Evolutionary conservation across 1,139 yeast genomes (phyloP).

Genomic region (Entelexis paramagnoliae): DNA sequence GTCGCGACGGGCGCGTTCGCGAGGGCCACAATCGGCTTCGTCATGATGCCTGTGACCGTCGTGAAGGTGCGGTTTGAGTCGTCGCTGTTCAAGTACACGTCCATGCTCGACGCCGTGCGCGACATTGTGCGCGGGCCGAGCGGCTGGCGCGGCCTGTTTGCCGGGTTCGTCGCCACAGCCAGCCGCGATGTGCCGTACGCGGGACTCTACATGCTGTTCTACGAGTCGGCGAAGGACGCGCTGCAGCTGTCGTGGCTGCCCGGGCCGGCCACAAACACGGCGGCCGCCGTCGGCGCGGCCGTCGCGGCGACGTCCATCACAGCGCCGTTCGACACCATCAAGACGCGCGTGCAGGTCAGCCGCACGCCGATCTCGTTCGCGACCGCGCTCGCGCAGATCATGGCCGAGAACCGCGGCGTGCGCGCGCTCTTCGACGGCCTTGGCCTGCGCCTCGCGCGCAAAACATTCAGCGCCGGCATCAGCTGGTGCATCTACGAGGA

Average conservation of each 20-base stretch:
- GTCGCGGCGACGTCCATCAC: conserved; percentile 73
- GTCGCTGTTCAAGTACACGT: conserved; percentile 56
- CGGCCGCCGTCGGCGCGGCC: conserved; percentile 68
- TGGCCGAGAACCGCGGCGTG: conserved; percentile 5
- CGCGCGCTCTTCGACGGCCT: conserved; percentile 65
- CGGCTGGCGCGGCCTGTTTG: conserved; percentile 61
- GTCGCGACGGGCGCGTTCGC: conserved; percentile 67
- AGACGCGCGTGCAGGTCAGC: conserved; percentile 73
- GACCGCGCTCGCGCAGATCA: conserved; percentile 48
- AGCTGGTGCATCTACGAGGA: conserved; percentile 86
- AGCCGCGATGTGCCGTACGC: conserved; percentile 95
- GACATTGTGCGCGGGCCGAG: conserved; percentile 43
- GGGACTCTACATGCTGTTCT: conserved; percentile 76
- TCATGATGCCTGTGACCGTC: conserved; percentile 98
- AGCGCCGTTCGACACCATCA: conserved; percentile 91
- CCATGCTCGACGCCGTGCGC: conserved; percentile 51
- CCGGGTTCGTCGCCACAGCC: conserved; percentile 79
- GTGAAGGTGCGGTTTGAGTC: conserved; percentile 76
- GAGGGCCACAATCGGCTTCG: conserved; percentile 69
- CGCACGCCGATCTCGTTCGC: conserved; percentile 37
- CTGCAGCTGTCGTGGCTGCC: conserved; percentile 27
- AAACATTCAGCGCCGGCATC: conserved; percentile 86
- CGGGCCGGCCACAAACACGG: conserved; percentile 46
- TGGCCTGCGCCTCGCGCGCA: conserved; percentile 67
- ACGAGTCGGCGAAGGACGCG: conserved; percentile 57